Conservation (phyloP, 192 early-diverging fungal genomes). For the Chytriomyces hyalinus region DNA sequence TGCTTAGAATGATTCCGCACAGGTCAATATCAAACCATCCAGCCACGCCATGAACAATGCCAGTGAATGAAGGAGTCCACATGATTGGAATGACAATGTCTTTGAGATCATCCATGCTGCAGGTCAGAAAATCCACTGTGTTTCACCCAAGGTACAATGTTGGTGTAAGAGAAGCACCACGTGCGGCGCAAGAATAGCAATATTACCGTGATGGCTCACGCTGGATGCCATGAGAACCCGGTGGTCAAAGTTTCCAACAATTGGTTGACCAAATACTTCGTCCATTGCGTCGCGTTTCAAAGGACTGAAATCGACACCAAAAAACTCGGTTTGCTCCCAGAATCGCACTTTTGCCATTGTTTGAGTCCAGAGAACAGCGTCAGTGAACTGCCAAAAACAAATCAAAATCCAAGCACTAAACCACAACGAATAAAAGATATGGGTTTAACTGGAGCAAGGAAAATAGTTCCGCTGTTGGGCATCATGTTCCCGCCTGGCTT, state of each 20-base stretch:
- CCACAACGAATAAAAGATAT: constrained; percentile 35
- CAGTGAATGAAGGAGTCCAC: constrained; percentile 82
- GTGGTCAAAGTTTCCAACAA: constrained; percentile 92
- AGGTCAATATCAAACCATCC: constrained; percentile 96
- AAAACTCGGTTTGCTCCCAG: constrained; percentile 85
- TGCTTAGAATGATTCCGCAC: constrained; percentile 82
- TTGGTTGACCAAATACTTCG: constrained; percentile 90
- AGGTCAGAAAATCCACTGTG: constrained; percentile 83
- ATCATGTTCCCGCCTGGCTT: constrained; percentile 93
- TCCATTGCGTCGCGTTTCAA: constrained; percentile 82
- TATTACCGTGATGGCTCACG: constrained; percentile 55
- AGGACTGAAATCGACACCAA: constrained; percentile 89
- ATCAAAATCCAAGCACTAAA: neutral
- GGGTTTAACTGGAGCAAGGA: constrained; percentile 72
- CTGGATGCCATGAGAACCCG: constrained; percentile 74
- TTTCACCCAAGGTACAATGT: neutral
- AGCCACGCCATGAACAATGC: constrained; percentile 87
- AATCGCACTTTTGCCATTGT: constrained; percentile 87
- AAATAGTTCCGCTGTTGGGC: constrained; percentile 88
- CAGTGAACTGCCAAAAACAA: constrained; percentile 47
- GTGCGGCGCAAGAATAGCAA: neutral
- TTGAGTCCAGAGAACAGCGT: constrained; percentile 81
- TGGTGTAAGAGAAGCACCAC: neutral
- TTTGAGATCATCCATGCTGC: constrained; percentile 76
- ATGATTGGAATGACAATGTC: constrained; percentile 85